Conservation (phyloP, 306 rosid species). For the Crataegus laevigata region DNA sequence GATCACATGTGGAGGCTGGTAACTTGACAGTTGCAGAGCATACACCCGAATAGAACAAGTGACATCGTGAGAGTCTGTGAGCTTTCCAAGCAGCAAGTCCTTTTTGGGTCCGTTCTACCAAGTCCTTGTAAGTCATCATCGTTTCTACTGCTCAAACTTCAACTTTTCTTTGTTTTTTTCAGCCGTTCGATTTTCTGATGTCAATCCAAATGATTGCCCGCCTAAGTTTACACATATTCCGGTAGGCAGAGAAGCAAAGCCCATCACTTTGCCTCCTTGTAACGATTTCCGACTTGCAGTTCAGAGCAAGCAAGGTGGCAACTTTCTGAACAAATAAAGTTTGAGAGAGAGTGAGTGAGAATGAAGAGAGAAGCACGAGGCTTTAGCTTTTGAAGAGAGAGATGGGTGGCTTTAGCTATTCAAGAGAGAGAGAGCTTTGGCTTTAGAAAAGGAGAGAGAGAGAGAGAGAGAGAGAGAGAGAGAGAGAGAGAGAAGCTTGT, state of each 20-base stretch:
- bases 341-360: background rate
- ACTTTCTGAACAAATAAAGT: background rate
- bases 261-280: background rate
- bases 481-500: constrained; percentile 10
- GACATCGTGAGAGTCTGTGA: too few species aligned
- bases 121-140: too few species aligned
- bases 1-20: too few species aligned
- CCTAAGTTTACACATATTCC: background rate
- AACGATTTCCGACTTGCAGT: background rate
- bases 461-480: background rate
- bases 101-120: too few species aligned
- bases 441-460: constrained; percentile 1
- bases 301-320: constrained; percentile 6
- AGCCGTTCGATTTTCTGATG: too few species aligned
- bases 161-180: too few species aligned
- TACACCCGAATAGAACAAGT: too few species aligned
- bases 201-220: background rate
- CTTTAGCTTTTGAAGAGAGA: background rate
- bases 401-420: background rate
- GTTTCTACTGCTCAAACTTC: too few species aligned
- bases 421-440: background rate
- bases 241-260: background rate
- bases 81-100: too few species aligned
- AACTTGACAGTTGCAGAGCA: too few species aligned
- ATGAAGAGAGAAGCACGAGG: background rate